Conservation (phyloP, 2,329 filamentous ascomycete species). For the Myriosclerotinia scirpicola region DNA sequence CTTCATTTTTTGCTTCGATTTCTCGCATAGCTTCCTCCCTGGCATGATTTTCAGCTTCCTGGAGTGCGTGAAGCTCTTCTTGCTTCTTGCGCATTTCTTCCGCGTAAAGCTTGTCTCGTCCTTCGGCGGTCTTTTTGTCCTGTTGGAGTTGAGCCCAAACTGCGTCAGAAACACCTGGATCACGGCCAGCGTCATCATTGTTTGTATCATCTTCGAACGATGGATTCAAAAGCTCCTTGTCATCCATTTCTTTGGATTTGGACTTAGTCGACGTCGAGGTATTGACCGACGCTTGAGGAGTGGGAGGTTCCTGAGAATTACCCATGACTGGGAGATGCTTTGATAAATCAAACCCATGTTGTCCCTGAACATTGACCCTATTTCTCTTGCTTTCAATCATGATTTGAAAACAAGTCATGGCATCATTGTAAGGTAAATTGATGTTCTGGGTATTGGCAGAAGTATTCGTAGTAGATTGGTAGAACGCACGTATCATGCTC, state of each 20-base stretch:
- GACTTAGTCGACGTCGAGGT: neutral
- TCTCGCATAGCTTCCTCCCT: conserved; percentile 26
- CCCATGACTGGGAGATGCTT: conserved; percentile 22
- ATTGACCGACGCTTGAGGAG: neutral
- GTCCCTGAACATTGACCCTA: neutral
- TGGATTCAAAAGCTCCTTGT: neutral
- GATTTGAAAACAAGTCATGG: conserved; percentile 30
- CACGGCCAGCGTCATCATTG: conserved; percentile 43
- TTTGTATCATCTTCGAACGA: neutral
- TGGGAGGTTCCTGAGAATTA: conserved; percentile 9
- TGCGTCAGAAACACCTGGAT: conserved; percentile 58
- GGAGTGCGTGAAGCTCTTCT: conserved; percentile 16
- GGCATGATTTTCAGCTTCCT: conserved; percentile 28
- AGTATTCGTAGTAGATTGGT: conserved; percentile 27
- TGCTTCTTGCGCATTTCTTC: conserved; percentile 1
- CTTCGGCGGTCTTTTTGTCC: conserved; percentile 45
- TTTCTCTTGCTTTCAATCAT: conserved; percentile 33
- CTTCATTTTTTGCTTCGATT: conserved; percentile 15
- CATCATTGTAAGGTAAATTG: conserved; percentile 27
- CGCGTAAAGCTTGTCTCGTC: conserved; percentile 7
- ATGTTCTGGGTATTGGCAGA: conserved; percentile 26
- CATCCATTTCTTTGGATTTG: neutral
- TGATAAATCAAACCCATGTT: neutral
- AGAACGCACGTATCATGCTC: conserved; percentile 43
- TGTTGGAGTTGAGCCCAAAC: conserved; percentile 60